Evolutionary conservation across 2,329 filamentous ascomycete genomes (phyloP).

Genomic region (Pseudonectria buxi): DNA sequence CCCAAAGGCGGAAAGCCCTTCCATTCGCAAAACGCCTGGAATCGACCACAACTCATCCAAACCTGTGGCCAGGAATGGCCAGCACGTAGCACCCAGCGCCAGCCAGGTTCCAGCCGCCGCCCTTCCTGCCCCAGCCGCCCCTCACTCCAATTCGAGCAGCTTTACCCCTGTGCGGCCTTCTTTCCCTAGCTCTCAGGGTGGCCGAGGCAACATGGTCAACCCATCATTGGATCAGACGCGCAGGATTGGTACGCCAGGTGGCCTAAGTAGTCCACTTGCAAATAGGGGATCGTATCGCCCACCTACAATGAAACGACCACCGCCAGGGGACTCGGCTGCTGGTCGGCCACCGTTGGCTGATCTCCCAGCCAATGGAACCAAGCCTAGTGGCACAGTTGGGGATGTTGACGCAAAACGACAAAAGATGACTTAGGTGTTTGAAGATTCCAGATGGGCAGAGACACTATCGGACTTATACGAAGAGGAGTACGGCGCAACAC

Average conservation of each 20-base stretch:
- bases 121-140: conserved; percentile 17
- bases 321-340: conserved; percentile 22
- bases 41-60: conserved; percentile 75
- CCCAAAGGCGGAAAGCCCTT: conserved; percentile 70
- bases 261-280: conserved; percentile 46
- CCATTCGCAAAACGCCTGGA: conserved; percentile 81
- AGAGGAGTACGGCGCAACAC: neutral
- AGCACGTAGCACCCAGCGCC: conserved; percentile 42
- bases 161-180: conserved; percentile 27
- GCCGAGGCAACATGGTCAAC: conserved; percentile 41
- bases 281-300: conserved; percentile 55
- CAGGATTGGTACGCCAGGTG: conserved; percentile 53
- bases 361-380: conserved; percentile 38
- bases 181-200: conserved; percentile 17
- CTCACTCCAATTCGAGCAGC: conserved; percentile 16
- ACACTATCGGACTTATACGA: neutral
- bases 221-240: conserved; percentile 47
- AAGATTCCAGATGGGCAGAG: neutral
- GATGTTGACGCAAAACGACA: conserved; percentile 46
- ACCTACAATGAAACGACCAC: conserved; percentile 50
- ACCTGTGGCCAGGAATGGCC: conserved; percentile 55
- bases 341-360: conserved; percentile 43
- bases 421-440: conserved; percentile 31
- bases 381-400: conserved; percentile 13
- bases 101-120: conserved; percentile 19